These are phyloP conservation scores for Populus deltoides DNA, from an alignment of 345 rosid species.

Conservation along the genomic window DNA sequence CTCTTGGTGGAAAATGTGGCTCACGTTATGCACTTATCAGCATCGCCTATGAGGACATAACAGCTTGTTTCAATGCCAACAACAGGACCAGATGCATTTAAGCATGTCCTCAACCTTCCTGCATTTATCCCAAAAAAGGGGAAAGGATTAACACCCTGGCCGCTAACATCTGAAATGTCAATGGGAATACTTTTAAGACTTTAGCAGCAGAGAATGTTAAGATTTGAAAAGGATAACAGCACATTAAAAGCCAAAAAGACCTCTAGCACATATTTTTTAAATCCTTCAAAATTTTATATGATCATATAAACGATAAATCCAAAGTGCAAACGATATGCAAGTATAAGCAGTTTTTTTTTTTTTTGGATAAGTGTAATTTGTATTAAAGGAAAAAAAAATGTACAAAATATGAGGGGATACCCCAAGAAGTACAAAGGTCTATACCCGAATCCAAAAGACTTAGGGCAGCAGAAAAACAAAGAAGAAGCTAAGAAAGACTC, in stretches of 20 bases:
- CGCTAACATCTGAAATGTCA: background rate
- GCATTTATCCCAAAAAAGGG: background rate
- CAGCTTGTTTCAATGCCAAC: slow-evolving; percentile 16
- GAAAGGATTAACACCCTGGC: background rate
- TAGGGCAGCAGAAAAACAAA: background rate
- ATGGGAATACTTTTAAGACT: background rate
- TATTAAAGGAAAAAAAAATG: background rate
- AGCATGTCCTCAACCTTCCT: slow-evolving; percentile 1
- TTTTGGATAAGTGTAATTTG: background rate
- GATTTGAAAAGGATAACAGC: background rate
- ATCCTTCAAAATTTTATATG: background rate
- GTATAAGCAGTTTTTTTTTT: background rate
- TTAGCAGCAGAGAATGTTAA: background rate
- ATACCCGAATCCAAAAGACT: background rate
- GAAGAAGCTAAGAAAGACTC: background rate
- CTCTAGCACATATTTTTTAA: background rate
- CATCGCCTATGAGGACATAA: background rate
- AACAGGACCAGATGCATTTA: slow-evolving; percentile 20
- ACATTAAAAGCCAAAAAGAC: background rate
- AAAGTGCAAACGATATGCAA: background rate
- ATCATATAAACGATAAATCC: background rate
- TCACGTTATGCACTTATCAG: slow-evolving; percentile 14
- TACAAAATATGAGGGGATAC: background rate
- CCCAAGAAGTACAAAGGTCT: background rate
- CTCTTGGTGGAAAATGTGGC: background rate